phyloP scores from a whole-genome alignment of 371 early-diverging fungal species.

The Mortierella sp. region DNA sequence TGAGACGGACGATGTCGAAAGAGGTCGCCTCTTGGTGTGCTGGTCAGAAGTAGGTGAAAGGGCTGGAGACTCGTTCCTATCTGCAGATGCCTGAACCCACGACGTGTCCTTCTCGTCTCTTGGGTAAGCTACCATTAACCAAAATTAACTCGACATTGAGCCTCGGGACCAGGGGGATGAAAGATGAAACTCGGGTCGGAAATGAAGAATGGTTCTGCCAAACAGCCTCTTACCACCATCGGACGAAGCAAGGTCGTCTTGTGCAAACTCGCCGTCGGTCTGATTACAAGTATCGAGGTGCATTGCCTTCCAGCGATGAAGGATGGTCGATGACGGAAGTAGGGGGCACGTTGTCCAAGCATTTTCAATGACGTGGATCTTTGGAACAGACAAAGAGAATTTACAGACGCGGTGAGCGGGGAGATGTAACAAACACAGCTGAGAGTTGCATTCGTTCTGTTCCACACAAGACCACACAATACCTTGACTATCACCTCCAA shows the following conservation, averaged over 20 bases:
- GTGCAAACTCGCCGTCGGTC: constrained; percentile 10
- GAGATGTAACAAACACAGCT: neutral
- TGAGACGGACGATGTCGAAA: constrained; percentile 25
- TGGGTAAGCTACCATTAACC: constrained; percentile 20
- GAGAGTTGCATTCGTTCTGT: neutral
- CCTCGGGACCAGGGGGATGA: no score
- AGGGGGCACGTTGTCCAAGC: constrained; percentile 48
- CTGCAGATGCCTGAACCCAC: constrained; percentile 27
- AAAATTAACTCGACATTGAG: no score
- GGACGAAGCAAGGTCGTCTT: constrained; percentile 20
- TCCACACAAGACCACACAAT: neutral
- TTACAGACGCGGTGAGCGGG: no score
- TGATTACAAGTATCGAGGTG: constrained; percentile 10
- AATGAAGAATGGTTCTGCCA: no score
- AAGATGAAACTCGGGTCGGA: no score
- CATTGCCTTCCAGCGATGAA: constrained; percentile 44
- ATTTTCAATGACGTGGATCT: constrained; percentile 49
- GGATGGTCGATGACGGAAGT: constrained; percentile 40
- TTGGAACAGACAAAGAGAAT: neutral
- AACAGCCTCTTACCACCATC: constrained; percentile 29
- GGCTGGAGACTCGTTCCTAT: constrained; percentile 34
- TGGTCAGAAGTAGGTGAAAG: constrained; percentile 32
- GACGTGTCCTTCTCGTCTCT: constrained; percentile 24
- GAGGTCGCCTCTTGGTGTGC: constrained; percentile 21
- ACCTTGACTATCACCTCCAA: constrained; percentile 47